Conservation (phyloP, 352 stramenopile species). For the Pythium guiyangense region DNA sequence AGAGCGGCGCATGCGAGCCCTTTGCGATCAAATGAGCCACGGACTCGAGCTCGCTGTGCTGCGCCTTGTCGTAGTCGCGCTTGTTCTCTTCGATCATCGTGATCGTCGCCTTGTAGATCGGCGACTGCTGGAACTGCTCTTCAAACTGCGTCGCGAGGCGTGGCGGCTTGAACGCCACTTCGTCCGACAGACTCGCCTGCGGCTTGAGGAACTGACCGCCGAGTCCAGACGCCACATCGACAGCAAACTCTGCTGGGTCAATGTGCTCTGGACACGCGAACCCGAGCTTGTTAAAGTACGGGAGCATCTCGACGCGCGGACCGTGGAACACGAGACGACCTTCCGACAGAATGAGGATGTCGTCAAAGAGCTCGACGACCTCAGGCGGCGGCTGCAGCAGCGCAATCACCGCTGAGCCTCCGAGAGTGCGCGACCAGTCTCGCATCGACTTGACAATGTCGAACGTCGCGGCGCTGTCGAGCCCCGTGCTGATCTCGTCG, state of each 20-base stretch:
- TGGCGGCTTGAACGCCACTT: constrained; percentile 15
- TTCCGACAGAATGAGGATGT: constrained; percentile 91
- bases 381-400: too few species aligned
- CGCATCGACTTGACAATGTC: constrained; percentile 76
- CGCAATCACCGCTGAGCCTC: too few species aligned
- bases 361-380: constrained; percentile 91
- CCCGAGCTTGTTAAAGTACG: too few species aligned
- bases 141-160: constrained; percentile 36
- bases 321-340: constrained; percentile 92
- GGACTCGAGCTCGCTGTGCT: constrained; percentile 6
- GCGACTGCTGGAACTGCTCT: constrained; percentile 18
- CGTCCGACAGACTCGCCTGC: neutral
- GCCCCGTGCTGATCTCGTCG: constrained; percentile 89
- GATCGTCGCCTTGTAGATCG: constrained; percentile 29
- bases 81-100: constrained; percentile 15
- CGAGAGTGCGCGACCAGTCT: too few species aligned
- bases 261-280: too few species aligned
- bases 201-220: too few species aligned
- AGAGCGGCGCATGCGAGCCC: constrained; percentile 6
- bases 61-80: constrained; percentile 4
- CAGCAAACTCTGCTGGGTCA: too few species aligned
- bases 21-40: constrained; percentile 18
- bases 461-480: constrained; percentile 88
- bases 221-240: too few species aligned
- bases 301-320: constrained; percentile 40